phyloP scores from a whole-genome alignment of 495 filamentous ascomycete genomes.

The Penicillium manginii region DNA sequence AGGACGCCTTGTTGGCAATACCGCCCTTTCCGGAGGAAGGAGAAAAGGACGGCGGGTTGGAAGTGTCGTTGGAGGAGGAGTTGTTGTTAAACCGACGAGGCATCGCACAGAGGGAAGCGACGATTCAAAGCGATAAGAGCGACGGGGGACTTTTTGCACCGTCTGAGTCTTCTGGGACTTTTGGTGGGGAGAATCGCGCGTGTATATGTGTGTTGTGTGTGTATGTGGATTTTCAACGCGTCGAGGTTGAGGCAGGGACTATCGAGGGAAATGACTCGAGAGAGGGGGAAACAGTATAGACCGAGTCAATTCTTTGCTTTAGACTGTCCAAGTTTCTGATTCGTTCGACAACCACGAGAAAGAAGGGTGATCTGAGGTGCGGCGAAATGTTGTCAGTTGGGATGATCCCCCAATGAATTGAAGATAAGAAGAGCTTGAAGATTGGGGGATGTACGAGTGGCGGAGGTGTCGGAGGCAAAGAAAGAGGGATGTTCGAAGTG shows the following conservation, averaged over 20 bases:
- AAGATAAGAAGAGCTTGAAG: too few species aligned
- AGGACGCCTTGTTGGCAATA: slow-evolving; percentile 52
- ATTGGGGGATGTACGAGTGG: background rate
- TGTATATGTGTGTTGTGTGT: background rate
- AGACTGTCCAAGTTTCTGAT: background rate
- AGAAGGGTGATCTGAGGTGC: slow-evolving; percentile 6
- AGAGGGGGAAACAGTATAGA: background rate
- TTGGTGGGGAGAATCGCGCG: slow-evolving; percentile 15
- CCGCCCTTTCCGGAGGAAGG: slow-evolving; percentile 54
- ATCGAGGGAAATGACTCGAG: slow-evolving; percentile 10
- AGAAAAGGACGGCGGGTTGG: slow-evolving; percentile 47
- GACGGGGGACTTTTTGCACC: slow-evolving; percentile 15
- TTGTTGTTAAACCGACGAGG: slow-evolving; percentile 57
- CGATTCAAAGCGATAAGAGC: slow-evolving; percentile 25
- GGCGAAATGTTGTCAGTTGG: slow-evolving; percentile 5
- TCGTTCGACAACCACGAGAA: slow-evolving; percentile 13
- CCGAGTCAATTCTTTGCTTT: background rate
- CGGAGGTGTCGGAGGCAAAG: background rate
- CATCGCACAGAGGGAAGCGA: slow-evolving; percentile 51
- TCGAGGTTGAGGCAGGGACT: slow-evolving; percentile 27
- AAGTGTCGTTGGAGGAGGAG: slow-evolving; percentile 50
- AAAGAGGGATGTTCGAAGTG: slow-evolving; percentile 1
- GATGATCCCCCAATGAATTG: background rate
- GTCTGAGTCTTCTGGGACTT: background rate
- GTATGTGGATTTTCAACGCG: slow-evolving; percentile 15